phyloP scores from a whole-genome alignment of 2,329 filamentous ascomycete genomes.

The Juglanconis sp. region DNA sequence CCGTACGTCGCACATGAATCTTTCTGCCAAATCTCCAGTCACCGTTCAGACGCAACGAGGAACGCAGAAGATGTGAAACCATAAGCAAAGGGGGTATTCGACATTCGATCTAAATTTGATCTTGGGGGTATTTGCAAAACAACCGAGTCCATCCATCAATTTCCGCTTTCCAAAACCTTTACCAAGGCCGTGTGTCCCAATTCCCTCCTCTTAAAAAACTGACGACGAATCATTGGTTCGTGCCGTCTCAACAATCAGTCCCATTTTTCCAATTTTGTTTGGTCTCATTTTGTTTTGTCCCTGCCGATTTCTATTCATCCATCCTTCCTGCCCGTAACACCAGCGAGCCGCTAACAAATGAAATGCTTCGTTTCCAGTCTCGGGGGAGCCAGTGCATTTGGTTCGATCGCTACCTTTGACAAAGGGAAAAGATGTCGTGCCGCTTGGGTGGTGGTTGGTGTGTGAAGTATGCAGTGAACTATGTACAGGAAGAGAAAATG shows the following conservation, averaged over 20 bases:
- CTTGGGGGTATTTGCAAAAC: conserved; percentile 17
- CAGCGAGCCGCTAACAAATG: neutral
- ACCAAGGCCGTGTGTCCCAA: too few relatives aligned
- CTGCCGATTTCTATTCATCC: neutral
- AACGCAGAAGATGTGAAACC: neutral
- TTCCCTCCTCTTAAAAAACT: too few relatives aligned
- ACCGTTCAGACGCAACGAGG: neutral
- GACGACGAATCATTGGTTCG: too few relatives aligned
- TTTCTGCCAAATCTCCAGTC: neutral
- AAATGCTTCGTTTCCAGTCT: neutral
- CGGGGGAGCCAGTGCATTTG: neutral
- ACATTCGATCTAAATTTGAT: conserved; percentile 10
- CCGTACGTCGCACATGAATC: neutral
- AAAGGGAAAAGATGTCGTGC: neutral
- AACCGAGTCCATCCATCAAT: conserved; percentile 3
- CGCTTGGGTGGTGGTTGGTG: neutral
- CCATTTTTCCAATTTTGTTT: neutral
- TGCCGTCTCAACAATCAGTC: neutral
- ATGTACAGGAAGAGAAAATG: neutral
- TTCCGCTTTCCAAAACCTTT: neutral
- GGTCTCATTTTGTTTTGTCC: neutral
- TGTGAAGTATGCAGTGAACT: neutral
- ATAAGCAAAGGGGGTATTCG: conserved; percentile 10
- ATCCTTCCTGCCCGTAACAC: neutral
- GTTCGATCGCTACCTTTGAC: neutral